Base-by-base conservation (phyloP, 441 rosid species). In the Croton setiger region DNA sequence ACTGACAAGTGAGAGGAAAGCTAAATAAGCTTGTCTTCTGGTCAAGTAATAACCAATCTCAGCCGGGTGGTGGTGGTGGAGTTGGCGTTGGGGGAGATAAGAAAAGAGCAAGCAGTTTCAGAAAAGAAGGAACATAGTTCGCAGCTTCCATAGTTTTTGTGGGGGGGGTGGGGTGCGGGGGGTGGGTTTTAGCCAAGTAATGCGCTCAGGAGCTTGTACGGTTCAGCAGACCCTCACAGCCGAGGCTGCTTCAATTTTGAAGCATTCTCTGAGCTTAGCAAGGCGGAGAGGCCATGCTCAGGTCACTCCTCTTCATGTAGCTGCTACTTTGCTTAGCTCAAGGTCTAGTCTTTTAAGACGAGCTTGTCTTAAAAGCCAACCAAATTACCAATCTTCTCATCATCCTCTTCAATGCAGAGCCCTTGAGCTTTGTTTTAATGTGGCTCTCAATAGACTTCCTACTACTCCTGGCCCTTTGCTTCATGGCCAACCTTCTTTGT, bases 191-290 rank as follows among this genome's bases (percentile, higher is more conserved):
- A 60, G 77, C 73, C 83, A 82, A 92, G 91, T 88, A 79, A 92
- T 92, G 98, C 96, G 98, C 83, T 86, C 95, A 86, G 96, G 95
- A 82, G 91, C 84, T 69, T 90, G 89, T 78, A 85, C 96, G 70
- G 88, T 88, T 67, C 98, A 90, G 83, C 96, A 92, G 88, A 92
- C 98, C 86, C 96, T 92, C 74, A 88, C 98, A 68, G 69, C 92
- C 52, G 98, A 92, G 98, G 93, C 96, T 87, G 98, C 98, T 90
- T 92, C 96, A 73, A 87, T 87, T 4, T 80, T 92, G 98, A 92
- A 90, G 98, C 96, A 88, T 66, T 92, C 98, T 84, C 98, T 92
- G 7, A 79, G 79, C 82, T 80, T 92, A 74, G 98, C 98, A 39
- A 74, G 98, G 82, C 72, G 98, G 86, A 82, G 98, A 79, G 98